phyloP scores from a whole-genome alignment of 768 basidiomycete genomes.

The Guyanaporus albipodus region DNA sequence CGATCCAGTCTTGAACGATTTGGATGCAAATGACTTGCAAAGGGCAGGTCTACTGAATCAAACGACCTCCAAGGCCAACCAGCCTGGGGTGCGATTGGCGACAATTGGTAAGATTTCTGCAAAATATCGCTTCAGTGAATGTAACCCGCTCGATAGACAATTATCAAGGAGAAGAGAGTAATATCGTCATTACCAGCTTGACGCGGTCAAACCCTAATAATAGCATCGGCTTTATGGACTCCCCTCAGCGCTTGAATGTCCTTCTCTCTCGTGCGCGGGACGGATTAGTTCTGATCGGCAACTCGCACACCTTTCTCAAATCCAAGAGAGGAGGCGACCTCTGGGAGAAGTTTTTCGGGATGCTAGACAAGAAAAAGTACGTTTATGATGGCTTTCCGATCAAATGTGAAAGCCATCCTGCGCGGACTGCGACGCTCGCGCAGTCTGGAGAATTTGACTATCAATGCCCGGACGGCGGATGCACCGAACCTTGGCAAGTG shows the following conservation, averaged over 20 bases:
- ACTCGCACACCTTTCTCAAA: slow-evolving; percentile 54
- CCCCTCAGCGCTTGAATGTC: slow-evolving; percentile 71
- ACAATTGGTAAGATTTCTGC: slow-evolving; percentile 52
- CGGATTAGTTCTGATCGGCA: slow-evolving; percentile 64
- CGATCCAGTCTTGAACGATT: slow-evolving; percentile 61
- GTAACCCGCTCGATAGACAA: slow-evolving; percentile 45
- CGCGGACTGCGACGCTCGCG: slow-evolving; percentile 35
- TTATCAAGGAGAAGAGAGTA: slow-evolving; percentile 73
- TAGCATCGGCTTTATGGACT: slow-evolving; percentile 69
- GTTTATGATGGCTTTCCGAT: slow-evolving; percentile 61
- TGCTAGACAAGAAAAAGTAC: slow-evolving; percentile 40
- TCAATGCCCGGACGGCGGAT: slow-evolving; percentile 62
- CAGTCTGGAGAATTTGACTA: slow-evolving; percentile 47
- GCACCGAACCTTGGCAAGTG: slow-evolving; percentile 53
- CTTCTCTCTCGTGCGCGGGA: slow-evolving; percentile 66
- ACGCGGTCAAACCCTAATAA: slow-evolving; percentile 54
- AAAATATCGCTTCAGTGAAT: background rate
- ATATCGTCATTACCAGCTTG: slow-evolving; percentile 60
- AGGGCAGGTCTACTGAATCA: slow-evolving; percentile 51
- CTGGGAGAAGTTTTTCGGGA: slow-evolving; percentile 48
- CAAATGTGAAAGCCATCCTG: slow-evolving; percentile 52
- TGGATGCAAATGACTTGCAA: slow-evolving; percentile 58
- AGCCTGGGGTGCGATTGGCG: slow-evolving; percentile 46
- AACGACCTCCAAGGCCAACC: slow-evolving; percentile 29
- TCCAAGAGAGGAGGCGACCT: slow-evolving; percentile 49